These are phyloP conservation scores for Daldinia childiae DNA, from an alignment of 495 filamentous ascomycete species.

Conservation along the genomic window DNA sequence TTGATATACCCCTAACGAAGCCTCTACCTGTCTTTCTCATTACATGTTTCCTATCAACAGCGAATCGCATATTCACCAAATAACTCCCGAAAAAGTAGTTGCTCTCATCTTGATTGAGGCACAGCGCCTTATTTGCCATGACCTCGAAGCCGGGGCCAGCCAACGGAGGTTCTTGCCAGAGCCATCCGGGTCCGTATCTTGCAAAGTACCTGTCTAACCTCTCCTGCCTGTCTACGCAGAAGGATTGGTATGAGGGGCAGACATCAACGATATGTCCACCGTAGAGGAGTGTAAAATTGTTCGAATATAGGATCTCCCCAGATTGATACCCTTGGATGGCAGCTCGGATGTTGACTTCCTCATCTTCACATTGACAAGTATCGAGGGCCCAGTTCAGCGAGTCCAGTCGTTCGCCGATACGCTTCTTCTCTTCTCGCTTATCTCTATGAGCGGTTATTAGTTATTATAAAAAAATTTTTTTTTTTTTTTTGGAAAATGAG, in stretches of 20 bases:
- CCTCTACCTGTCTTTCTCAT: constrained; percentile 12
- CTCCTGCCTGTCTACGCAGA: constrained; percentile 50
- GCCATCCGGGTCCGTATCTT: constrained; percentile 55
- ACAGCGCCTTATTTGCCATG: constrained; percentile 46
- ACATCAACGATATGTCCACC: constrained; percentile 57
- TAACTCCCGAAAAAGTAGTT: constrained; percentile 32
- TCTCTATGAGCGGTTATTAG: constrained; percentile 14
- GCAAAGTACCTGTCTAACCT: constrained; percentile 54
- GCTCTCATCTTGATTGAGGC: constrained; percentile 18
- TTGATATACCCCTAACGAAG: too few relatives aligned
- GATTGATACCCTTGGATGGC: constrained; percentile 56
- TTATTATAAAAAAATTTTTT: constrained; percentile 28
- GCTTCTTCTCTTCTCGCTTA: constrained; percentile 37
- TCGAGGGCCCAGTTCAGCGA: constrained; percentile 46
- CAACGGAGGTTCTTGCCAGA: constrained; percentile 62
- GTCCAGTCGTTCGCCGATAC: constrained; percentile 47
- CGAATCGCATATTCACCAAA: constrained; percentile 19
- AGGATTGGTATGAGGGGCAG: constrained; percentile 49
- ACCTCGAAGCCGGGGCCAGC: constrained; percentile 22
- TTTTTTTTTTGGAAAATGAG: neutral
- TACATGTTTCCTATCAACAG: constrained; percentile 7
- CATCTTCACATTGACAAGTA: constrained; percentile 49
- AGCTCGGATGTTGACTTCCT: constrained; percentile 55
- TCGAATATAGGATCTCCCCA: constrained; percentile 52
- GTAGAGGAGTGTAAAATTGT: constrained; percentile 56